Evolutionary conservation across 2,329 filamentous ascomycete species (phyloP).

Genomic region (Pseudogymnoascus sp.): DNA sequence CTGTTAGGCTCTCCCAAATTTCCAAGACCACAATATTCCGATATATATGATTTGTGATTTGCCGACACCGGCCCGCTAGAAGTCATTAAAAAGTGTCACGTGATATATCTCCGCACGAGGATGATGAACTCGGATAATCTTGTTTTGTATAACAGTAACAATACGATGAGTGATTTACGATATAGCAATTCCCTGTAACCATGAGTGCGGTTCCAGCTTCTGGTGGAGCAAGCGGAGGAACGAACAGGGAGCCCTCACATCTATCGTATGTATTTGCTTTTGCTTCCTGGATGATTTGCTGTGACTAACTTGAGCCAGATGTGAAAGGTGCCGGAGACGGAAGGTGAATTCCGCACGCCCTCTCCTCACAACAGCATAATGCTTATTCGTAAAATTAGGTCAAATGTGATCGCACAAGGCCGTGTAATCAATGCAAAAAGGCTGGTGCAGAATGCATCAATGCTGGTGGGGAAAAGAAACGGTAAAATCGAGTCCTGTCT

Average conservation of each 20-base stretch:
- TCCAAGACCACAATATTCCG: background rate
- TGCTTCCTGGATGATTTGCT: background rate
- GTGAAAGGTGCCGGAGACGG: conserved; percentile 37
- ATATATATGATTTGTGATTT: background rate
- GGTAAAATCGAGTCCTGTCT: conserved; percentile 23
- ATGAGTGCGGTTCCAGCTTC: conserved; percentile 5
- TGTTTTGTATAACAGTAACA: background rate
- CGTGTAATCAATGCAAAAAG: conserved; percentile 43
- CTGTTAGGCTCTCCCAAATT: background rate
- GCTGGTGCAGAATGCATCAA: conserved; percentile 35
- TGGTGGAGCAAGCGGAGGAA: conserved; percentile 1
- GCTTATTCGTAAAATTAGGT: conserved; percentile 34
- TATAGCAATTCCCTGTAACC: background rate
- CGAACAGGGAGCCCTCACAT: conserved; percentile 5
- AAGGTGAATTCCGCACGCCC: conserved; percentile 29
- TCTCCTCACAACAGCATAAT: background rate
- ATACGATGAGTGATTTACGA: background rate
- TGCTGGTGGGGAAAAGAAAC: conserved; percentile 37
- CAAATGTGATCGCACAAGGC: conserved; percentile 45
- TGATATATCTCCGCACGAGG: background rate
- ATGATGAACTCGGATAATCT: background rate
- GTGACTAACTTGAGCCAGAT: conserved; percentile 25
- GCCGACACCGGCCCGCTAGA: background rate
- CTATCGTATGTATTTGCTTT: conserved; percentile 2
- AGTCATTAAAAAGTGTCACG: background rate